Evolutionary conservation across 345 rosid genomes (phyloP), one percentile per base, ranked within the genome.

Genomic region (Eucalyptus albens): DNA sequence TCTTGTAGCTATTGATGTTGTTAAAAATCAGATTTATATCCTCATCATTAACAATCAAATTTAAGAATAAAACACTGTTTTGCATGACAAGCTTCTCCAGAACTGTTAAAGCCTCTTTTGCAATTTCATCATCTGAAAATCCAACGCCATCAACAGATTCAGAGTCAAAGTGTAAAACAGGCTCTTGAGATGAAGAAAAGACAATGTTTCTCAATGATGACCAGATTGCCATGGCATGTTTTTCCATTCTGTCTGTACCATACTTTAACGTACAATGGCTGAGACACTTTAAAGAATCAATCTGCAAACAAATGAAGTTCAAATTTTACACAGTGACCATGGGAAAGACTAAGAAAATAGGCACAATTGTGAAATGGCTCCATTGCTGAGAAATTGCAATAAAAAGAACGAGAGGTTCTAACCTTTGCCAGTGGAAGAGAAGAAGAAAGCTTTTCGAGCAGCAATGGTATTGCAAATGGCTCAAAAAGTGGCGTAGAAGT

Each of bases 401-500:
- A 24, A 67, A 15, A 86, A 47, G 45, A 42, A 31, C 5, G 3
- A 85, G 44, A 80, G 85, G 86, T 77, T 88, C 96, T 65, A 72
- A 96, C 99, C 99, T 96, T 98, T 87, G 99, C 99, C 31, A 93
- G 92, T 80, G 94, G 94, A 92, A 98, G 92, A 87, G 98, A 93
- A 88, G 99, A 97, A 86, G 98, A 96, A 90, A 98, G 98, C 90
- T 98, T 98, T 92, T 96, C 99, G 87, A 98, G 96, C 89, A 98
- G 96, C 92, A 98, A 92, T 4, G 97, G 99, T 90, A 97, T 90
- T 90, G 93, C 96, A 93, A 93, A 98, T 82, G 99, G 98, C 92
- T 96, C 99, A 93, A 96, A 96, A 60, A 96, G 93, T 47, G 99
- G 96, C 4, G 99, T 94, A n/a, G 97, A 95, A 44, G 98, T 93